Evolutionary conservation across 2,329 filamentous ascomycete genomes (phyloP).

Genomic region (Cercospora berteroae): DNA sequence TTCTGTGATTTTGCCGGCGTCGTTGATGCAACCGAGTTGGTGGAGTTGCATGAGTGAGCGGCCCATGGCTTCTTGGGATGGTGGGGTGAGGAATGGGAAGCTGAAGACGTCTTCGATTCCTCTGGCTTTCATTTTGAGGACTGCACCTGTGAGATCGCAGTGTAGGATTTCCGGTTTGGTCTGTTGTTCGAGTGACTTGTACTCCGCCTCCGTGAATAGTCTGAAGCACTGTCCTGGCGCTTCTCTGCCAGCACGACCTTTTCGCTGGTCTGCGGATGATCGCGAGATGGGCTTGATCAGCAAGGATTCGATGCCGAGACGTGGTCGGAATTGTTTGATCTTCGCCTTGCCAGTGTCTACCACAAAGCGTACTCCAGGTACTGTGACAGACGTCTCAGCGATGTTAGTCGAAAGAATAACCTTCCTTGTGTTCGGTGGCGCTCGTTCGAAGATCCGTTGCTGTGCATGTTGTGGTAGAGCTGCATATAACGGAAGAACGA

Average conservation of each 20-base stretch:
- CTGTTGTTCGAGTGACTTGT: constrained; percentile 65
- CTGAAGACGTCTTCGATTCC: constrained; percentile 76
- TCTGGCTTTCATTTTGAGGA: constrained; percentile 90
- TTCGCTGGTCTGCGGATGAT: constrained; percentile 86
- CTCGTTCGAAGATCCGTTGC: constrained; percentile 77
- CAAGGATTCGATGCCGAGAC: constrained; percentile 84
- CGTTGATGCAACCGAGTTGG: constrained; percentile 71
- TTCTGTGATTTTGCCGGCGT: constrained; percentile 69
- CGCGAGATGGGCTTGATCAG: constrained; percentile 88
- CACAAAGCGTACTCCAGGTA: constrained; percentile 87
- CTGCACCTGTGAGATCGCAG: constrained; percentile 80
- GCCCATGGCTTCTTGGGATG: constrained; percentile 72
- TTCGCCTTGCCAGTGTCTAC: constrained; percentile 93
- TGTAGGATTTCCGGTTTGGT: constrained; percentile 87
- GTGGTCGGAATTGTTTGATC: constrained; percentile 82
- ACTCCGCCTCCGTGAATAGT: constrained; percentile 80
- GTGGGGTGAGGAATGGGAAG: constrained; percentile 83
- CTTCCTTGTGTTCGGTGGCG: constrained; percentile 74
- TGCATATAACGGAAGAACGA: constrained; percentile 80
- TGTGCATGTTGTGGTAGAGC: constrained; percentile 84
- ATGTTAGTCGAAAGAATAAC: constrained; percentile 94
- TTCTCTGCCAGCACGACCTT: constrained; percentile 90
- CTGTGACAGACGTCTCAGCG: constrained; percentile 96
- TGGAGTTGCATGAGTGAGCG: constrained; percentile 79
- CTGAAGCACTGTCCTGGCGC: constrained; percentile 85